Evolutionary conservation across 2,329 filamentous ascomycete genomes (phyloP).

Genomic region (Venturia asperata): DNA sequence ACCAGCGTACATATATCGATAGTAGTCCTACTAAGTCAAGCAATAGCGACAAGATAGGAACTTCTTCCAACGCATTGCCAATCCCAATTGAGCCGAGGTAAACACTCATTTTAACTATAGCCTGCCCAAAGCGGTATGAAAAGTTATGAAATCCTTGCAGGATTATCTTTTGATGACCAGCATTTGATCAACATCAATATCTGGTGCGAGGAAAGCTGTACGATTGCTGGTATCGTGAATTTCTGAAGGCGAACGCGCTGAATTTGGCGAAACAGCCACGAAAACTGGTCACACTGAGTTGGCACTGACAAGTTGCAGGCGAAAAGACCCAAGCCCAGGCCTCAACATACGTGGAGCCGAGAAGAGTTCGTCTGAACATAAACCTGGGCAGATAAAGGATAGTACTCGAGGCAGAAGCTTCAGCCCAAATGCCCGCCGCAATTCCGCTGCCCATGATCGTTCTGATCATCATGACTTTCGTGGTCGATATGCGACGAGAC

Average conservation of each 20-base stretch:
- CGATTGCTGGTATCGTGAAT: background rate
- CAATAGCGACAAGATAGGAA: background rate
- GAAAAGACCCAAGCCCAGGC: background rate
- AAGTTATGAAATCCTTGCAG: background rate
- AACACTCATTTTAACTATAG: background rate
- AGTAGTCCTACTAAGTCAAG: background rate
- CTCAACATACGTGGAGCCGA: slow-evolving; percentile 7
- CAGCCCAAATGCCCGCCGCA: background rate
- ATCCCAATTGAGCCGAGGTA: slow-evolving; percentile 5
- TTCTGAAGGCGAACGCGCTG: too few species aligned
- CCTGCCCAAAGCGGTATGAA: background rate
- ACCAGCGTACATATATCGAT: slow-evolving; percentile 2
- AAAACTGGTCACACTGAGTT: background rate
- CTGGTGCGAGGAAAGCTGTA: background rate
- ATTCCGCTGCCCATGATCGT: background rate
- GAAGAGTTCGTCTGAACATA: background rate
- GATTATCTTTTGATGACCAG: background rate
- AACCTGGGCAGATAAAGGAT: background rate
- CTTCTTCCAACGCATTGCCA: background rate
- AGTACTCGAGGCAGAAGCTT: slow-evolving; percentile 10
- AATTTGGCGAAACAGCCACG: background rate
- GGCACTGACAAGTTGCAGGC: background rate
- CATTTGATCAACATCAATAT: background rate
- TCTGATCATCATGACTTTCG: background rate
- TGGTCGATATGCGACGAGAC: background rate